phyloP scores from a whole-genome alignment of 2,329 filamentous ascomycete species.

The Fusarium stilboides region DNA sequence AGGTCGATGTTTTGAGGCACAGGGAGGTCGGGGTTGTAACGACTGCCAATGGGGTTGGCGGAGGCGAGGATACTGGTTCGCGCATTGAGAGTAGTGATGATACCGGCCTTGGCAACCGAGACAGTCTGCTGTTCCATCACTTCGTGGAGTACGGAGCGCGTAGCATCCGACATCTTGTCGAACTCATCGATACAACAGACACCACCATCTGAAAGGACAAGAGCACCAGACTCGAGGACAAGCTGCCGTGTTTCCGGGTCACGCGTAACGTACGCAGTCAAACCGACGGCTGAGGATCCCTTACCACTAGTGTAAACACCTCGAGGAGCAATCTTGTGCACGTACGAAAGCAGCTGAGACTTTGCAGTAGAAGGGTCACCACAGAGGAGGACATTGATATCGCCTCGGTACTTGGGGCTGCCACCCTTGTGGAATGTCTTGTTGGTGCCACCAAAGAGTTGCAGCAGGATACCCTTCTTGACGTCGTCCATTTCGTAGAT shows the following conservation, averaged over 20 bases:
- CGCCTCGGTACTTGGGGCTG: constrained; percentile 94
- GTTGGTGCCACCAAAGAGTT: constrained; percentile 97
- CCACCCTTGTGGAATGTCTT: constrained; percentile 98
- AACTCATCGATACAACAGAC: constrained; percentile 91
- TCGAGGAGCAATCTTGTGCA: constrained; percentile 97
- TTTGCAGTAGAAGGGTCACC: constrained; percentile 98
- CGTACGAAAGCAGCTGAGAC: constrained; percentile 93
- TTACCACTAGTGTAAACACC: constrained; percentile 87
- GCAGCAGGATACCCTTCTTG: constrained; percentile 97
- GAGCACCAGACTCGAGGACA: constrained; percentile 83
- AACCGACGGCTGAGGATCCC: constrained; percentile 84
- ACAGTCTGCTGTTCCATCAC: constrained; percentile 92
- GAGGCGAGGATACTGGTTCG: constrained; percentile 96
- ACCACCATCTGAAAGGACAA: constrained; percentile 85
- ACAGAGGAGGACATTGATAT: constrained; percentile 97
- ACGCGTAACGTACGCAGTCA: constrained; percentile 85
- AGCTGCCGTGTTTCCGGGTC: constrained; percentile 86
- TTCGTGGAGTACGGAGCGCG: constrained; percentile 86
- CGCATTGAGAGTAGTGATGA: constrained; percentile 96
- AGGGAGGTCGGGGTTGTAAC: constrained; percentile 95
- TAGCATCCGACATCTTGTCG: constrained; percentile 87
- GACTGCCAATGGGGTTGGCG: constrained; percentile 97
- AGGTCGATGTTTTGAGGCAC: constrained; percentile 99
- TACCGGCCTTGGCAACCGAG: constrained; percentile 90
- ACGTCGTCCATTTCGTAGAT: constrained; percentile 99